Evolutionary conservation across 2,329 filamentous ascomycete genomes (phyloP).

Genomic region (Fusarium sp.): DNA sequence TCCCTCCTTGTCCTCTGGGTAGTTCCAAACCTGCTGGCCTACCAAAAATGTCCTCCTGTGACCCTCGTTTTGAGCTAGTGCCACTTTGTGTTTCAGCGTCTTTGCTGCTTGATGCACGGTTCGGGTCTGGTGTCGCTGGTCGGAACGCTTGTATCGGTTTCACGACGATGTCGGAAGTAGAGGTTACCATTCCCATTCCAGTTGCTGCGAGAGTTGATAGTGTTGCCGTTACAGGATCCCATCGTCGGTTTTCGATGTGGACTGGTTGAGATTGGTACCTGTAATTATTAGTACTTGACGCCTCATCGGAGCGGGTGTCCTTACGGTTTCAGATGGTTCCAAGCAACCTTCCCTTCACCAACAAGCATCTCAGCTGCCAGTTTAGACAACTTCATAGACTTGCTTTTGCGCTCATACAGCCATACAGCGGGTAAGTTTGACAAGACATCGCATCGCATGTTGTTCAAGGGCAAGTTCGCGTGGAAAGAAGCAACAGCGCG

Average conservation of each 20-base stretch:
- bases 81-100: fast-evolving
- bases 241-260: constrained; percentile 27
- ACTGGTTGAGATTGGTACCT: constrained; percentile 6
- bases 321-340: constrained; percentile 23
- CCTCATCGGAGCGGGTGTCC: background rate
- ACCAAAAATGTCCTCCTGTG: background rate
- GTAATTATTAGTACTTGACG: too few species aligned
- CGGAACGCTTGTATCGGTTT: constrained; percentile 20
- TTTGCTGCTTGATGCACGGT: fast-evolving
- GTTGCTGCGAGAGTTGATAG: constrained; percentile 21
- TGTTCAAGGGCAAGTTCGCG: constrained; percentile 33
- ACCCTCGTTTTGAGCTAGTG: fast-evolving
- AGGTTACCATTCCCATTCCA: constrained; percentile 5
- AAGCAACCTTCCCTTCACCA: constrained; percentile 7
- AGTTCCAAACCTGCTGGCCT: background rate
- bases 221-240: constrained; percentile 34
- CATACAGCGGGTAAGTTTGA: constrained; percentile 14
- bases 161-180: constrained; percentile 23
- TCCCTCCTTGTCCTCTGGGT: background rate
- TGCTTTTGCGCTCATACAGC: constrained; percentile 10
- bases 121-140: background rate
- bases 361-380: constrained; percentile 29
- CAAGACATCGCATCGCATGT: constrained; percentile 32
- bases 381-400: constrained; percentile 27
- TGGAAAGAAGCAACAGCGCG: constrained; percentile 41